Evolutionary conservation across 768 basidiomycete genomes (phyloP).

Genomic region (Tylopilus cervinicoccineus): DNA sequence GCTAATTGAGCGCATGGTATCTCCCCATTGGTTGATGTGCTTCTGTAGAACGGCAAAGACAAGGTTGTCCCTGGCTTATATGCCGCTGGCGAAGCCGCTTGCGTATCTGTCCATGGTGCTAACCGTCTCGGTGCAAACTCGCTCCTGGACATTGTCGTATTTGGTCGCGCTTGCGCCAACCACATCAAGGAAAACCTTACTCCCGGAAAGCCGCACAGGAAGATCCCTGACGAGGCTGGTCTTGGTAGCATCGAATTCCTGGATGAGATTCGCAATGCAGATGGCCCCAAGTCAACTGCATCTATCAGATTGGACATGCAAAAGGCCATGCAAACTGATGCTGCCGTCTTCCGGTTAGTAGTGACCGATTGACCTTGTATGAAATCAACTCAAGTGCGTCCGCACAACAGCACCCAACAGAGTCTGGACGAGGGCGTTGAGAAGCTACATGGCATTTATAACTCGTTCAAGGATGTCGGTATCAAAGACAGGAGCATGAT

Average conservation of each 20-base stretch:
- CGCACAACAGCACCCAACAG: slow-evolving; percentile 63
- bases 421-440: slow-evolving; percentile 89
- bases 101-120: slow-evolving; percentile 98
- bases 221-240: slow-evolving; percentile 83
- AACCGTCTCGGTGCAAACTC: slow-evolving; percentile 99
- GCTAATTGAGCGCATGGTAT: background rate
- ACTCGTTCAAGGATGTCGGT: slow-evolving; percentile 85
- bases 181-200: slow-evolving; percentile 91
- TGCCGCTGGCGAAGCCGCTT: slow-evolving; percentile 98
- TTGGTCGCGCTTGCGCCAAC: slow-evolving; percentile 98
- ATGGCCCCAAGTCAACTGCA: slow-evolving; percentile 82
- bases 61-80: slow-evolving; percentile 94
- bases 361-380: background rate
- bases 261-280: slow-evolving; percentile 81
- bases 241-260: slow-evolving; percentile 79
- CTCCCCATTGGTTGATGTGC: background rate
- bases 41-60: slow-evolving; percentile 72
- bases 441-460: slow-evolving; percentile 83
- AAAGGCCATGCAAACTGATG: slow-evolving; percentile 98
- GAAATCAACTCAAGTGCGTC: slow-evolving; percentile 2
- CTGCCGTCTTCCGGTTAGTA: slow-evolving; percentile 87
- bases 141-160: slow-evolving; percentile 96
- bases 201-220: slow-evolving; percentile 88
- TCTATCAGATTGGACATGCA: slow-evolving; percentile 95
- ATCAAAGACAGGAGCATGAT: slow-evolving; percentile 99